Evolutionary conservation across 1,284 basidiomycete genomes (phyloP).

Genomic region (Uromyces viciae-fabae): DNA sequence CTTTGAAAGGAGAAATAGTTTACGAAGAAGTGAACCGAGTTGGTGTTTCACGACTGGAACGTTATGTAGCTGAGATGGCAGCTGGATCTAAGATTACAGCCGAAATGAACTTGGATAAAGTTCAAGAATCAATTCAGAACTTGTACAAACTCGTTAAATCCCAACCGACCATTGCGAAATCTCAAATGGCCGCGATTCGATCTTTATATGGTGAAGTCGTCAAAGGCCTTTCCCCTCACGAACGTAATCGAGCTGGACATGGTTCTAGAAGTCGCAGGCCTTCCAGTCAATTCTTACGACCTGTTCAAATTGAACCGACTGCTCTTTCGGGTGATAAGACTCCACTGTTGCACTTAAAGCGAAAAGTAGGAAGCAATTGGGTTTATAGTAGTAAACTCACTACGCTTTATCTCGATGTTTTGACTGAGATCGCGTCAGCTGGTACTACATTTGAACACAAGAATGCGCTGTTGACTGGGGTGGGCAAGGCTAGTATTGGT

Average conservation of each 20-base stretch:
- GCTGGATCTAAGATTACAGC: conserved; percentile 81
- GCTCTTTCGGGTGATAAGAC: conserved; percentile 82
- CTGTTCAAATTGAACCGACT: conserved; percentile 67
- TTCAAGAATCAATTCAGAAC: conserved; percentile 90
- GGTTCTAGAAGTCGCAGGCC: conserved; percentile 70
- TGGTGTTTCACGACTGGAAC: conserved; percentile 93
- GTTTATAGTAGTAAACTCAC: conserved; percentile 96
- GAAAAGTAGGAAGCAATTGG: conserved; percentile 93
- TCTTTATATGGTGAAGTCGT: conserved; percentile 94
- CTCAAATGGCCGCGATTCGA: conserved; percentile 96
- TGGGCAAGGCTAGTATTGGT: conserved; percentile 94
- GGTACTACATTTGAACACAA: conserved; percentile 98
- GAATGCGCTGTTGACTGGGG: conserved; percentile 94
- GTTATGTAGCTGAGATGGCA: conserved; percentile 86
- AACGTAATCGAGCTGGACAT: conserved; percentile 47
- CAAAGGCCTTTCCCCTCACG: conserved; percentile 51
- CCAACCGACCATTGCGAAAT: conserved; percentile 90
- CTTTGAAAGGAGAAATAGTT: conserved; percentile 85
- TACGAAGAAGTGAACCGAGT: conserved; percentile 91
- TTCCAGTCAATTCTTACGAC: conserved; percentile 89
- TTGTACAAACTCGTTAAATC: conserved; percentile 96
- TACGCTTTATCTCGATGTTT: conserved; percentile 72
- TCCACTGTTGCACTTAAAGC: conserved; percentile 90
- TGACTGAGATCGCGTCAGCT: conserved; percentile 95
- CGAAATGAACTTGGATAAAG: conserved; percentile 70